These are phyloP conservation scores for Phytophthora pini DNA, from an alignment of 352 stramenopile genomes.

Conservation along the genomic window DNA sequence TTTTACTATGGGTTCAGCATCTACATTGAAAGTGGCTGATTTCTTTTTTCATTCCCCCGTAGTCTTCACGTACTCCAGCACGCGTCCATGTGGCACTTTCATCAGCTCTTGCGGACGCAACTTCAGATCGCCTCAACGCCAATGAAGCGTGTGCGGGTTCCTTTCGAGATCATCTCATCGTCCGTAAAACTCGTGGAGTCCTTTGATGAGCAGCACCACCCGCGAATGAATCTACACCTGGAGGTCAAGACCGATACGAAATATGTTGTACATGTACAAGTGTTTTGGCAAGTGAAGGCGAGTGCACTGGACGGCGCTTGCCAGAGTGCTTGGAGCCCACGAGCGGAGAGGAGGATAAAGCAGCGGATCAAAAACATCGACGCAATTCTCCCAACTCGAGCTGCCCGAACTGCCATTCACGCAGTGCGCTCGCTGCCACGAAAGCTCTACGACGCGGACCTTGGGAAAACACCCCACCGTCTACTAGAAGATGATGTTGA, in stretches of 20 bases:
- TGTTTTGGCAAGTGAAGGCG: constrained; percentile 43
- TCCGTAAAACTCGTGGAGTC: constrained; percentile 36
- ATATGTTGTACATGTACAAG: constrained; percentile 43
- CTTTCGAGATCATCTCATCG: constrained; percentile 49
- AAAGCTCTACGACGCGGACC: constrained; percentile 33
- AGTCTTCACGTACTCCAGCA: constrained; percentile 59
- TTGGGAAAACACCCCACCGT: constrained; percentile 30
- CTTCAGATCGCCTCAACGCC: constrained; percentile 33
- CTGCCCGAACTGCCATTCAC: constrained; percentile 18
- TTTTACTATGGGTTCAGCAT: neutral
- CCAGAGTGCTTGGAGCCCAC: constrained; percentile 4
- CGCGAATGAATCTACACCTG: constrained; percentile 29
- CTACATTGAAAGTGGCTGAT: constrained; percentile 1
- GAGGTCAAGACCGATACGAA: constrained; percentile 27
- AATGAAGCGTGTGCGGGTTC: constrained; percentile 53
- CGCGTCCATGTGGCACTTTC: constrained; percentile 70
- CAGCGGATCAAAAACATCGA: neutral
- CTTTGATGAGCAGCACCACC: neutral
- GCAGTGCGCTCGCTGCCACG: constrained; percentile 21
- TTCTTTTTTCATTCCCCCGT: neutral
- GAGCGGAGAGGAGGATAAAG: constrained; percentile 3
- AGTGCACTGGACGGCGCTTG: constrained; percentile 30
- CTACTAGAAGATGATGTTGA: constrained; percentile 25
- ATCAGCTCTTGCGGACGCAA: constrained; percentile 65
- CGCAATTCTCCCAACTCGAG: constrained; percentile 4